Conservation (phyloP, 2,329 filamentous ascomycete genomes). For the Ophiostoma sp. region DNA sequence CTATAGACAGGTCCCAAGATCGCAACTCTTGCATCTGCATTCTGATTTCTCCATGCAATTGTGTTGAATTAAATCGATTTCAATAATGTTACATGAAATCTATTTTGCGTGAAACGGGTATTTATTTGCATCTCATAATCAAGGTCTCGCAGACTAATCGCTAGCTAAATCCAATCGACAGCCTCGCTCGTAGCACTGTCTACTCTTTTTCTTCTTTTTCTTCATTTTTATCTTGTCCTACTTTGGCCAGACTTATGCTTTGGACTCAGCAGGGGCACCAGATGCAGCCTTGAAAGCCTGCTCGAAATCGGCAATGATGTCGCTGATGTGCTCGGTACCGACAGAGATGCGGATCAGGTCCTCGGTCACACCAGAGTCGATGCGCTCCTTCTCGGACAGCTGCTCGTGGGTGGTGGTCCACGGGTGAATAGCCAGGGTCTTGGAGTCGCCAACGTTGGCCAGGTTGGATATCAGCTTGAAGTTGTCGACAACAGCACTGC, state of each 20-base stretch:
- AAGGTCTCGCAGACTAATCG: conserved; percentile 7
- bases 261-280: conserved; percentile 39
- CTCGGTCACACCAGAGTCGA: conserved; percentile 75
- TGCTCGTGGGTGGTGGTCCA: conserved; percentile 96
- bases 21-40: not conserved
- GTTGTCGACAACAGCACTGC: conserved; percentile 82
- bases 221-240: not conserved
- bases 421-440: conserved; percentile 91
- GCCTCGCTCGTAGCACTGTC: not conserved
- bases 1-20: not conserved
- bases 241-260: conserved; percentile 22
- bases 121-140: conserved; percentile 7
- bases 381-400: conserved; percentile 74
- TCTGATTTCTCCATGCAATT: not conserved
- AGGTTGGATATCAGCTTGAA: conserved; percentile 95
- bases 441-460: conserved; percentile 92
- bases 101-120: not conserved
- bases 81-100: not conserved
- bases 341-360: conserved; percentile 94
- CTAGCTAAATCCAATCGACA: not conserved
- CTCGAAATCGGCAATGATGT: conserved; percentile 93
- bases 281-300: conserved; percentile 69
- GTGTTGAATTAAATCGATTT: not conserved
- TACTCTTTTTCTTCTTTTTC: not conserved
- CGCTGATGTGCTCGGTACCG: conserved; percentile 93